Evolutionary conservation across 805 yeast species (phyloP), one percentile per base, ranked within the genome.

Genomic region (Candida sphagnicola): DNA sequence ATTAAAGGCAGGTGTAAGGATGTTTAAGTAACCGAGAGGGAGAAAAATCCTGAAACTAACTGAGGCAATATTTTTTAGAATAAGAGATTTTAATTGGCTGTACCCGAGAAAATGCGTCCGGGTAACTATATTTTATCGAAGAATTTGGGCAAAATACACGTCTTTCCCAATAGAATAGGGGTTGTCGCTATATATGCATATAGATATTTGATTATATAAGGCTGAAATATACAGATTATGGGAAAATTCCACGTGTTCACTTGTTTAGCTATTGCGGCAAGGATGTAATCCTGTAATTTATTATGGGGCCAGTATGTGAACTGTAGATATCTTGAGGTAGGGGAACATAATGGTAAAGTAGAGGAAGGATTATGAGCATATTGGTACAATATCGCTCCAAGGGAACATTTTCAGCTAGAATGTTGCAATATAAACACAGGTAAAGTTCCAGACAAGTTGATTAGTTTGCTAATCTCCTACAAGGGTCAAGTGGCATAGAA

Each of bases 141-240:
- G 6, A 6, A 21, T 21, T 21, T 6, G 24, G 8, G 8, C 24
- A 21, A 6, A 10, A n/a, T 6, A 10, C 29, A 26, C 29, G 29
- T 26, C 29, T 26, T 26, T 26, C 29, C 29, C 13, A 26, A 26
- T 26, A 26, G 29, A 26, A 26, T 26, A 26, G 29, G 29, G 29
- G 29, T 26, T 10, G 29, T 21, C 10, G 8, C 25, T 11, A 21
- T 21, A 21, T 21, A 8, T 21, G 25, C n/a, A n/a, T n/a, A n/a
- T n/a, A n/a, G n/a, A n/a, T n/a, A n/a, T n/a, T n/a, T n/a, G n/a
- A n/a, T n/a, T n/a, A n/a, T n/a, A n/a, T n/a, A n/a, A n/a, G n/a
- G n/a, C n/a, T n/a, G n/a, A n/a, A n/a, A n/a, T n/a, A n/a, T n/a
- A n/a, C n/a, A n/a, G n/a, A n/a, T n/a, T n/a, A n/a, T n/a, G n/a